A percentile compares a stretch with the other conserved stretches of the same genome.
Conservation (phyloP, 352 stramenopile genomes). For the Phytophthora niederhauseri region DNA sequence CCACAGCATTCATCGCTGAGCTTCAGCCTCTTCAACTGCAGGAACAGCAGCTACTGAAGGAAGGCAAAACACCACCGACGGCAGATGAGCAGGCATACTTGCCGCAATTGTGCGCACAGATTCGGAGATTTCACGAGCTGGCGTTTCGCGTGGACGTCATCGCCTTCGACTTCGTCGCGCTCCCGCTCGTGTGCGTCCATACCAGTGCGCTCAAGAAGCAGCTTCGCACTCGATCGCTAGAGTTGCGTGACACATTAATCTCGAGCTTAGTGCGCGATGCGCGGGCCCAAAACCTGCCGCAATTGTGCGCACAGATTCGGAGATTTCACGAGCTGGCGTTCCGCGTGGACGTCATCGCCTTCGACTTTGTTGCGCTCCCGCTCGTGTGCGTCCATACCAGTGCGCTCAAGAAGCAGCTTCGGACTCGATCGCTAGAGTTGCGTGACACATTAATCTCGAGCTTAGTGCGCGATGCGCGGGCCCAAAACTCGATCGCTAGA, state of each 20-base stretch:
- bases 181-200: constrained; percentile 83
- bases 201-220: constrained; percentile 69
- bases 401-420: constrained; percentile 72
- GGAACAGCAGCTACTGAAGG: constrained; percentile 36
- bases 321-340: constrained; percentile 75
- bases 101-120: constrained; percentile 61
- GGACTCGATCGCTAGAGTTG: constrained; percentile 58
- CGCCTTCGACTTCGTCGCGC: constrained; percentile 74
- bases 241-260: constrained; percentile 82
- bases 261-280: constrained; percentile 81
- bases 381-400: constrained; percentile 81
- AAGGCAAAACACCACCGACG: constrained; percentile 19
- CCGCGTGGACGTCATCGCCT: constrained; percentile 68
- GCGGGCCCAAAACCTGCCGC: constrained; percentile 76
- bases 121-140: constrained; percentile 80
- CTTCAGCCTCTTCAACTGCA: constrained; percentile 51
- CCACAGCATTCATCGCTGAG: constrained; percentile 67
- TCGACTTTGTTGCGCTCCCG: constrained; percentile 75
- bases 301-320: constrained; percentile 73
- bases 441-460: no score
- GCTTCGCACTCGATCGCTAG: constrained; percentile 67
- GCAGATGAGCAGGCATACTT: constrained; percentile 40
- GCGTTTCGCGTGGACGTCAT: constrained; percentile 65
- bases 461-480: no score
- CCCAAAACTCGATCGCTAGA: no score